Conservation (phyloP, 2,329 filamentous ascomycete genomes). For the Xylariales sp. region DNA sequence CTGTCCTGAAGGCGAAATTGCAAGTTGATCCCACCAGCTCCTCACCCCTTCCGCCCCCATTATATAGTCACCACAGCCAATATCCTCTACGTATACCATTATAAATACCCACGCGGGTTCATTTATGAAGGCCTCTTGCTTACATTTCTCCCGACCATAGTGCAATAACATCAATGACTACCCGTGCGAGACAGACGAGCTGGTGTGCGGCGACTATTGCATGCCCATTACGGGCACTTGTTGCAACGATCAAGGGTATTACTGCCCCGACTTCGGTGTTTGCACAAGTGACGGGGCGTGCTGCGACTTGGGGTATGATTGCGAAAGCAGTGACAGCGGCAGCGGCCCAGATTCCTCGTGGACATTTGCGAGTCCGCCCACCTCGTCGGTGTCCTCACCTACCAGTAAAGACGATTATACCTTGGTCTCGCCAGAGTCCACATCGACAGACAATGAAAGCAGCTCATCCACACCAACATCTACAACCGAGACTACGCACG, state of each 20-base stretch:
- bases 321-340: conserved; percentile 26
- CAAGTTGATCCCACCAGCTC: conserved; percentile 8
- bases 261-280: conserved; percentile 44
- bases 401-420: neutral
- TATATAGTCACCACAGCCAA: neutral
- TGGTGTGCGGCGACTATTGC: conserved; percentile 40
- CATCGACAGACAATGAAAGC: neutral
- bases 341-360: conserved; percentile 15
- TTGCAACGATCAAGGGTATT: conserved; percentile 38
- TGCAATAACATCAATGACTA: conserved; percentile 13
- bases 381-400: neutral
- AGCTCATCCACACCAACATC: neutral
- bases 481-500: neutral
- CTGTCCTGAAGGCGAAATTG: conserved; percentile 42
- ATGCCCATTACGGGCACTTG: conserved; percentile 44
- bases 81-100: neutral
- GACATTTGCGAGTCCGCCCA: conserved; percentile 8
- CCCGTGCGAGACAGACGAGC: conserved; percentile 35
- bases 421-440: neutral
- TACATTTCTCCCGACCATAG: conserved; percentile 6
- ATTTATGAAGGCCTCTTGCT: neutral
- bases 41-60: neutral
- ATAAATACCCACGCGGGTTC: neutral
- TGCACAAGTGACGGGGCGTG: conserved; percentile 40
- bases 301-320: conserved; percentile 37